Evolutionary conservation across 345 rosid genomes (phyloP).

Genomic region (Lepidium sativum): DNA sequence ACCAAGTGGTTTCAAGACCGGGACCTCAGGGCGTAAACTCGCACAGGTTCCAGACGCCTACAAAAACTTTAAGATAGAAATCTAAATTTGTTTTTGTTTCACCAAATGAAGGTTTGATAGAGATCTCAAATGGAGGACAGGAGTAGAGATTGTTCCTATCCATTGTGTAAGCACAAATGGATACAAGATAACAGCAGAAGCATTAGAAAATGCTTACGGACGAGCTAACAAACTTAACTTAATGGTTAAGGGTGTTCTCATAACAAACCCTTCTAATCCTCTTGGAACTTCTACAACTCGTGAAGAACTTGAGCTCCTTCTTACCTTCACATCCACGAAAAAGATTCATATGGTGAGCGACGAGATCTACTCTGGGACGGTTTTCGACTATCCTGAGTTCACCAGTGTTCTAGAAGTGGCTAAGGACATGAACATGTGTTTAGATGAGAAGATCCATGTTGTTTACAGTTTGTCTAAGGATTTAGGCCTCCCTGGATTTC

Average conservation of each 20-base stretch:
- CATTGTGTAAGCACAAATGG: slow-evolving; percentile 46
- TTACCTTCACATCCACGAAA: slow-evolving; percentile 39
- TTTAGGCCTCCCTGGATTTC: slow-evolving; percentile 83
- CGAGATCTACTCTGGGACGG: slow-evolving; percentile 76
- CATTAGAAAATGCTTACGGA: slow-evolving; percentile 60
- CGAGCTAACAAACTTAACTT: slow-evolving; percentile 42
- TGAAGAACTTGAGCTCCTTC: slow-evolving; percentile 45
- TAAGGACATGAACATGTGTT: slow-evolving; percentile 26
- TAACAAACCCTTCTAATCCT: slow-evolving; percentile 91
- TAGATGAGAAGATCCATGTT: slow-evolving; percentile 44
- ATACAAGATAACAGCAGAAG: slow-evolving; percentile 42
- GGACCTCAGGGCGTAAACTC: too few relatives aligned
- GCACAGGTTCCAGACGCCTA: too few relatives aligned
- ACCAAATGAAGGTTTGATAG: slow-evolving; percentile 71
- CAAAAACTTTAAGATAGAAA: too few relatives aligned
- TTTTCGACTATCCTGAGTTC: slow-evolving; percentile 49
- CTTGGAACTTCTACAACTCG: slow-evolving; percentile 64
- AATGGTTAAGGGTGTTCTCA: slow-evolving; percentile 58
- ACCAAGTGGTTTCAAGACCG: too few relatives aligned
- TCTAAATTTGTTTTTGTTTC: not conserved
- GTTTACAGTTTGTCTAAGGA: slow-evolving; percentile 85
- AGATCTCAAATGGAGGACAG: slow-evolving; percentile 79
- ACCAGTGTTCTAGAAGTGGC: slow-evolving; percentile 51
- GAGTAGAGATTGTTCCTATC: slow-evolving; percentile 56
- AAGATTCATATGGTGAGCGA: slow-evolving; percentile 64